Base-by-base conservation (phyloP, 2,329 filamentous ascomycete genomes). In the Chrysoporthe cubensis region DNA sequence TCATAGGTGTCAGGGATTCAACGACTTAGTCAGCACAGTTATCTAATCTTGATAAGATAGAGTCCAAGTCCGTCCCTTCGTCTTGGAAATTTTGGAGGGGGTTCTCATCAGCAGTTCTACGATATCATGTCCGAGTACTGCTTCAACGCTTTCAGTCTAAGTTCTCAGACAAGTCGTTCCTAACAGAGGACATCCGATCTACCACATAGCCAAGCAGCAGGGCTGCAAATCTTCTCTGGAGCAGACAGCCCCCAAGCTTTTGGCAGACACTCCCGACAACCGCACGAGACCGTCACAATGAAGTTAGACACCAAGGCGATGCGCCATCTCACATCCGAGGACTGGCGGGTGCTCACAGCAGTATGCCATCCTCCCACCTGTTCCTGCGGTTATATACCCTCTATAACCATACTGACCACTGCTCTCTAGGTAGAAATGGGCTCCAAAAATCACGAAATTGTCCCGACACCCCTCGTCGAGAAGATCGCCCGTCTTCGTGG, bases 401-500 rank as follows among this genome's bases (percentile, higher is more conserved):
- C 73, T 71, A 66, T 70, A 65, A 66, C 48, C 69, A 73, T 71
- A 70, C 70, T 74, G 68, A 59, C 3, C 78, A 80, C 76, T 79
- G 77, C 72, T 73, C 74, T 73, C 74, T 73, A 63, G 94, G 92
- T 96, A 75, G 96, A 99, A 80, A 90, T 90, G 80, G 95, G 94
- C 76, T 96, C 92, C 80, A 94, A 93, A 79, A 98, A 98, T 81
- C 96, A 99, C 83, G 96, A 99, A 81, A 87, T 99, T 67, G 95
- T 99, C 2, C 96, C 96, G 8, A 98, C 95, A 16, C 83, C 93
- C 4, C 80, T 98, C 71, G 98, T 99, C 72, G 89, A 91, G 68
- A 92, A 93, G 76, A 86, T 97, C 37, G 89, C 95, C 7, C 91
- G 92, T 52, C 87, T 97, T 48, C 90, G 93, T 66, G 91, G 92